A percentile compares a stretch with the other conserved stretches of the same genome.
phyloP scores from a whole-genome alignment of 148 eudicot genomes.

The Camellia sinensis region DNA sequence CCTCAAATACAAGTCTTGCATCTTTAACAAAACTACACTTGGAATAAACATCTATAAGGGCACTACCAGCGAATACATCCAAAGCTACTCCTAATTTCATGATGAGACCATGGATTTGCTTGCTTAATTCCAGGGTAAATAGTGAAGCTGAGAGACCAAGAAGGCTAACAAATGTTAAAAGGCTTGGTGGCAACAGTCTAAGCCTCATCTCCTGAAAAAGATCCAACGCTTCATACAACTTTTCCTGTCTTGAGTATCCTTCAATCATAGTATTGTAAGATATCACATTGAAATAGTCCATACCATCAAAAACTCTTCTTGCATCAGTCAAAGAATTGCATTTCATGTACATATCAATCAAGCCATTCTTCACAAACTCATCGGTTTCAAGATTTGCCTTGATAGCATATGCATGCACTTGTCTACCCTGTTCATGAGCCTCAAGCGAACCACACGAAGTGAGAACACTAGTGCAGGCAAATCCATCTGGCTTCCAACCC shows the following conservation, averaged over 20 bases:
- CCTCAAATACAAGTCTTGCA: slow-evolving; percentile 58
- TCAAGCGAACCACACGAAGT: slow-evolving; percentile 68
- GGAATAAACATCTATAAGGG: slow-evolving; percentile 68
- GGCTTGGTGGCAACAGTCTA: slow-evolving; percentile 40
- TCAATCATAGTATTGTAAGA: slow-evolving; percentile 76
- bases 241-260: slow-evolving; percentile 60
- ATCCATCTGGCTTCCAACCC: slow-evolving; percentile 58
- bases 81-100: slow-evolving; percentile 42
- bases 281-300: slow-evolving; percentile 30
- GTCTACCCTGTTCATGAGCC: slow-evolving; percentile 51
- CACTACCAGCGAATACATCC: slow-evolving; percentile 53
- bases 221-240: slow-evolving; percentile 45
- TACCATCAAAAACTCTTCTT: slow-evolving; percentile 45
- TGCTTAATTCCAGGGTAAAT: slow-evolving; percentile 36
- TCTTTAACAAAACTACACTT: slow-evolving; percentile 49
- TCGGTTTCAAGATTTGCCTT: slow-evolving; percentile 55
- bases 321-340: slow-evolving; percentile 56
- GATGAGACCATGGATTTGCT: slow-evolving; percentile 52
- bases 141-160: slow-evolving; percentile 59
- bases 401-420: slow-evolving; percentile 52
- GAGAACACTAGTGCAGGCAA: slow-evolving; percentile 62
- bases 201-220: slow-evolving; percentile 57
- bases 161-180: slow-evolving; percentile 60
- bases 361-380: slow-evolving; percentile 62
- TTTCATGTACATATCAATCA: slow-evolving; percentile 77